These are phyloP conservation scores for Ceratobasidium sp. DNA, from an alignment of 1,284 basidiomycete species.

Conservation along the genomic window DNA sequence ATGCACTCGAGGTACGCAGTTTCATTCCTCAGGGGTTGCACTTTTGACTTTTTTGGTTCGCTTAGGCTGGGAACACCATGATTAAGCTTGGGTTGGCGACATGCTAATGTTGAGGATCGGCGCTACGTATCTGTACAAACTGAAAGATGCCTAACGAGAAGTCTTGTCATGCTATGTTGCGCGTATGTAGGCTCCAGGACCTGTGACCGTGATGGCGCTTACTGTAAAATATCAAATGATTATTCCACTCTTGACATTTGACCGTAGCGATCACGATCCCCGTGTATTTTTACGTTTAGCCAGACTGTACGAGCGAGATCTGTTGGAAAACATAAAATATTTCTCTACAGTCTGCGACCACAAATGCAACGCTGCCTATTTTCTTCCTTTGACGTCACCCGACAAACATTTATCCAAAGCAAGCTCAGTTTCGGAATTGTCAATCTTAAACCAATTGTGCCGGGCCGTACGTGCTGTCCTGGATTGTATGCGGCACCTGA, in stretches of 20 bases:
- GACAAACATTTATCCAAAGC: constrained; percentile 77
- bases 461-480: constrained; percentile 73
- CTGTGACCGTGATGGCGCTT: too few species aligned
- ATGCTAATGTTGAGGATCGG: too few species aligned
- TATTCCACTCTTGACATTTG: too few species aligned
- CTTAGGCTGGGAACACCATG: constrained; percentile 35
- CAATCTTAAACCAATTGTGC: constrained; percentile 91
- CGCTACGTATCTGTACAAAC: too few species aligned
- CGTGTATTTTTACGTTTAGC: too few species aligned
- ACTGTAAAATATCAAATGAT: too few species aligned
- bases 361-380: constrained; percentile 57
- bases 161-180: too few species aligned
- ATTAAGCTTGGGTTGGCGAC: constrained; percentile 28
- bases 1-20: constrained; percentile 22
- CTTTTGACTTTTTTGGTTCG: neutral
- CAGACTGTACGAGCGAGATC: too few species aligned
- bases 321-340: neutral
- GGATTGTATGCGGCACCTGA: neutral
- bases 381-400: constrained; percentile 82
- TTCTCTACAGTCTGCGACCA: neutral
- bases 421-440: constrained; percentile 81
- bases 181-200: too few species aligned
- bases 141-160: too few species aligned
- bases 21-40: neutral
- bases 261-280: too few species aligned